A percentile compares a stretch with the other conserved stretches of the same genome.
Evolutionary conservation across 164 flowering plant genomes (phyloP).

Genomic region (Nelumbo lutea): DNA sequence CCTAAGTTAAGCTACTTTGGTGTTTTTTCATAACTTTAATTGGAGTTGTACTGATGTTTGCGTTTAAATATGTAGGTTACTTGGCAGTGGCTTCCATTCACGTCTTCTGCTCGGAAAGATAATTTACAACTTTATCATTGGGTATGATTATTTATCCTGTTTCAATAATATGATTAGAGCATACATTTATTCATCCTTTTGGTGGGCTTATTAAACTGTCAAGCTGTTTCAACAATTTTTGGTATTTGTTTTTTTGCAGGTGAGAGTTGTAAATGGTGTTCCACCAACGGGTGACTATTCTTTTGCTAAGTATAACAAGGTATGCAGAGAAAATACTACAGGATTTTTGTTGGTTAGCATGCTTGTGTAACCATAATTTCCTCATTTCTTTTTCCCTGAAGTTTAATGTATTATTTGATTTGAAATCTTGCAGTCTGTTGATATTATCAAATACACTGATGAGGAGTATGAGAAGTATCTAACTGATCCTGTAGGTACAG

Average conservation of each 20-base stretch:
- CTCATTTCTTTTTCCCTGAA: background rate
- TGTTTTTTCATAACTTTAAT: background rate
- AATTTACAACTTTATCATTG: constrained; percentile 88
- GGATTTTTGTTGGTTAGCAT: background rate
- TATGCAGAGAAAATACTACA: constrained; percentile 10
- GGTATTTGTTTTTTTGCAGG: constrained; percentile 41
- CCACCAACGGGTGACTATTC: constrained; percentile 96
- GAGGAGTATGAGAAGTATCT: constrained; percentile 92
- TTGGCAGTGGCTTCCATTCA: constrained; percentile 97
- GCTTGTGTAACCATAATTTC: background rate
- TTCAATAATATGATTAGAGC: background rate
- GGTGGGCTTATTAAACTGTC: background rate
- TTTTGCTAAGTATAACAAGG: constrained; percentile 98
- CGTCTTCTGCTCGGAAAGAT: constrained; percentile 86
- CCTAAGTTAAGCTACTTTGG: background rate
- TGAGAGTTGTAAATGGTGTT: constrained; percentile 88
- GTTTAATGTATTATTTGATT: constrained; percentile 1
- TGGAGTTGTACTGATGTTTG: constrained; percentile 1
- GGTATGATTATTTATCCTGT: constrained; percentile 38
- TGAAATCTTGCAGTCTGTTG: constrained; percentile 64
- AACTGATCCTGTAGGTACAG: constrained; percentile 87
- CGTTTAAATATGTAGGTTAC: constrained; percentile 53
- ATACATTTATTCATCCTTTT: background rate
- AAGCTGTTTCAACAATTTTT: background rate
- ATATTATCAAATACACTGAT: constrained; percentile 75